Evolutionary conservation across 306 rosid species (phyloP).

Genomic region (Abrus precatorius): DNA sequence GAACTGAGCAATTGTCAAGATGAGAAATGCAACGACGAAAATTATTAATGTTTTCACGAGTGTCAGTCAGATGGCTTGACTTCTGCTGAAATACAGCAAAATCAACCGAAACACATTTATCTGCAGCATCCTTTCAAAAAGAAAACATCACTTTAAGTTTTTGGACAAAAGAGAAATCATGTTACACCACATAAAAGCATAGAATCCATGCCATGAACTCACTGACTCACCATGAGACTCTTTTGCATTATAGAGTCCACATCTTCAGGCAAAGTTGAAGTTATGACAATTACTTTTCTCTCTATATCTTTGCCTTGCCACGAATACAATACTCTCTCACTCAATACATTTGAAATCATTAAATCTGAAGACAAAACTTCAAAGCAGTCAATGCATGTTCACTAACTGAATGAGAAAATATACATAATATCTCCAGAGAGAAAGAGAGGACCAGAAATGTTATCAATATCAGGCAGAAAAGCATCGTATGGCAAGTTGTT

Average conservation of each 20-base stretch:
- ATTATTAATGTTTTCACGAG: constrained; percentile 59
- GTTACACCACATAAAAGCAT: constrained; percentile 9
- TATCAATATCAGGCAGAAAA: constrained; percentile 56
- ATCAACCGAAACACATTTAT: constrained; percentile 74
- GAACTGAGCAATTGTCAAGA: constrained; percentile 77
- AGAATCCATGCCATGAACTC: constrained; percentile 15
- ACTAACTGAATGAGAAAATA: constrained; percentile 19
- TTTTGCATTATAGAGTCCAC: constrained; percentile 63
- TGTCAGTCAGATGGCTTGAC: constrained; percentile 65
- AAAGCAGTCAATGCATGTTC: constrained; percentile 30
- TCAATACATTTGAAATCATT: constrained; percentile 68
- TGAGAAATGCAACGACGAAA: constrained; percentile 66
- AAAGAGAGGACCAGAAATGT: constrained; percentile 50
- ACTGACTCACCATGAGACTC: constrained; percentile 62
- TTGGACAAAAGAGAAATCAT: constrained; percentile 18
- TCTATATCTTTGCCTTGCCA: constrained; percentile 80
- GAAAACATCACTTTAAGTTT: background rate
- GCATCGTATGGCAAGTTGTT: constrained; percentile 66
- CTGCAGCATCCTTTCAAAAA: constrained; percentile 69
- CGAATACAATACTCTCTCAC: constrained; percentile 72
- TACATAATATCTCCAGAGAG: background rate
- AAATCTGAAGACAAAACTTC: constrained; percentile 57
- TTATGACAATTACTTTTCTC: constrained; percentile 71
- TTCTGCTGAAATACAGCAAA: constrained; percentile 74
- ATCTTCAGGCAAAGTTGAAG: constrained; percentile 65